Conservation (phyloP, 2,329 filamentous ascomycete species). For the Scedosporium minutisporum region DNA sequence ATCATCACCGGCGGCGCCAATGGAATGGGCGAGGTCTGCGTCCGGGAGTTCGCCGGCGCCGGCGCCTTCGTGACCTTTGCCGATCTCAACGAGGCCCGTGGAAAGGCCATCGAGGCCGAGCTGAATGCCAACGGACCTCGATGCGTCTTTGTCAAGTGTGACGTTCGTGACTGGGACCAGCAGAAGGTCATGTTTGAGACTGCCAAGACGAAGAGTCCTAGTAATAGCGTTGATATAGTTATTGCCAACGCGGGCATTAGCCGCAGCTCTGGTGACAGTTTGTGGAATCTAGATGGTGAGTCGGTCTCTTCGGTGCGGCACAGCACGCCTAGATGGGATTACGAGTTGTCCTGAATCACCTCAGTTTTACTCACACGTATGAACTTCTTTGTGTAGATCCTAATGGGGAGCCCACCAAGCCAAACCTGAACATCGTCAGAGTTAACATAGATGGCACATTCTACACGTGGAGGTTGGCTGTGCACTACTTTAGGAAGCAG, state of each 20-base stretch:
- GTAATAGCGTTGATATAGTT: constrained; percentile 32
- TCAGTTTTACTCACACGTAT: neutral
- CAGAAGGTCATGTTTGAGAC: constrained; percentile 30
- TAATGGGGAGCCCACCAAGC: constrained; percentile 21
- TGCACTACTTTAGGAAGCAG: constrained; percentile 34
- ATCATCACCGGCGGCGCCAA: constrained; percentile 38
- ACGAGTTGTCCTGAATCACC: no score
- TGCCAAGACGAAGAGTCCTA: constrained; percentile 24
- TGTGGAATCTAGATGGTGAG: constrained; percentile 28
- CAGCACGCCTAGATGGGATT: neutral
- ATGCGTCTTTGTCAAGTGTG: constrained; percentile 27
- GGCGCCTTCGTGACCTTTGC: constrained; percentile 32
- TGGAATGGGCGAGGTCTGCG: constrained; percentile 28
- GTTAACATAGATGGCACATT: constrained; percentile 30
- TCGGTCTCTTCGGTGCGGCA: neutral
- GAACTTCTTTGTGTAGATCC: constrained; percentile 10
- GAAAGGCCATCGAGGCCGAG: constrained; percentile 20
- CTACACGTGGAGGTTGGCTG: constrained; percentile 35
- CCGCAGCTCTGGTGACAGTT: constrained; percentile 23
- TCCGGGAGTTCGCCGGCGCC: constrained; percentile 22
- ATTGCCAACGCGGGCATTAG: constrained; percentile 37
- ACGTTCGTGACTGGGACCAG: constrained; percentile 32
- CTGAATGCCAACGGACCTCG: constrained; percentile 16
- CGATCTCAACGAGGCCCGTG: constrained; percentile 25
- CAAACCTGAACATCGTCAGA: constrained; percentile 29